Percentiles rank a stretch among this genome's conserved stretches.
Conservation (phyloP, 148 eudicot species). For the Spergularia bocconei region DNA sequence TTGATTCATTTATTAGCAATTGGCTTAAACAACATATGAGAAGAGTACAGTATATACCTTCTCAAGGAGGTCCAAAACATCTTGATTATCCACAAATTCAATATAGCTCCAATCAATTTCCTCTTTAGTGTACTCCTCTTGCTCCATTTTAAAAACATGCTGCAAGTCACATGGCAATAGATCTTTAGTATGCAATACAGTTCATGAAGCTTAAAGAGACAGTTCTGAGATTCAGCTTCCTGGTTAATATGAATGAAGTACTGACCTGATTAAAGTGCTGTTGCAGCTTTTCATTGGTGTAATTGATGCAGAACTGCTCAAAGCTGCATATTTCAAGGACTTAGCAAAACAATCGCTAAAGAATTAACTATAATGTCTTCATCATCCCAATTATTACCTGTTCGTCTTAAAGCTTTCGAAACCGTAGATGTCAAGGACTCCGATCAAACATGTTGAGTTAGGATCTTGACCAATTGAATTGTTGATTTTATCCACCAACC, state of each 20-base stretch:
- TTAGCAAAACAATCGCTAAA: constrained; percentile 12
- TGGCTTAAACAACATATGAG: background rate
- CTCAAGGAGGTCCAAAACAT: constrained; percentile 96
- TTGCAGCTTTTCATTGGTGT: constrained; percentile 95
- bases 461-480: constrained; percentile 96
- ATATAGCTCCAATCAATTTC: constrained; percentile 96
- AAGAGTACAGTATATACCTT: constrained; percentile 45
- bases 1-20: too few species aligned
- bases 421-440: constrained; percentile 99
- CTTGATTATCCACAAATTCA: constrained; percentile 96
- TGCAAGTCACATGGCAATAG: constrained; percentile 41
- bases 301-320: constrained; percentile 99
- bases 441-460: constrained; percentile 75
- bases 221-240: background rate
- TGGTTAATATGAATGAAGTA: constrained; percentile 7
- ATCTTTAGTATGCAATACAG: constrained; percentile 5
- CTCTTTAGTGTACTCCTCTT: constrained; percentile 92
- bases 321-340: constrained; percentile 54
- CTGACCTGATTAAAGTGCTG: constrained; percentile 96
- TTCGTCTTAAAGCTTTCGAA: constrained; percentile 95
- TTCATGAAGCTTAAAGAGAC: constrained; percentile 5
- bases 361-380: background rate
- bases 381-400: constrained; percentile 47
- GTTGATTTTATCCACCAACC: constrained; percentile 94
- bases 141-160: constrained; percentile 99